Conservation (phyloP, 2,329 filamentous ascomycete genomes). For the Fusarium acutatum region DNA sequence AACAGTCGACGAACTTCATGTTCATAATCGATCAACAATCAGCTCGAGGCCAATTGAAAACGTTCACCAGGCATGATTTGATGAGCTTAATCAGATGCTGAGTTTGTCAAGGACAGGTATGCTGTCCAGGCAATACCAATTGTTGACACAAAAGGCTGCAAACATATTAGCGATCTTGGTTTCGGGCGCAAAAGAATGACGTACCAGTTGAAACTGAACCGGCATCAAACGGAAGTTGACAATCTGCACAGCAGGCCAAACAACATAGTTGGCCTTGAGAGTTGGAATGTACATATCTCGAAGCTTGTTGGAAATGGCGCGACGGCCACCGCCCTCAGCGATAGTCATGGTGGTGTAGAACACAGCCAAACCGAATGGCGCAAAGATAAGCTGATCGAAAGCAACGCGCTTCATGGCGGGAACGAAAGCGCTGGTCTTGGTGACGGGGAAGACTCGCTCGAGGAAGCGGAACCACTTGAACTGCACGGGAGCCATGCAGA, state of each 20-base stretch:
- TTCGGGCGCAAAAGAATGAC: conserved; percentile 46
- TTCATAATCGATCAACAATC: not conserved
- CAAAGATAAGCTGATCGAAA: conserved; percentile 92
- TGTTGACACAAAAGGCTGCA: conserved; percentile 91
- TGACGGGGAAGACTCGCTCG: conserved; percentile 82
- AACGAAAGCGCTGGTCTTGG: conserved; percentile 75
- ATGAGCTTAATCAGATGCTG: conserved; percentile 69
- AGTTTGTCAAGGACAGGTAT: conserved; percentile 92
- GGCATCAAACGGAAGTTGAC: conserved; percentile 97
- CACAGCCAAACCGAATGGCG: conserved; percentile 82
- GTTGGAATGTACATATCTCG: conserved; percentile 93
- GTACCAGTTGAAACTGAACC: conserved; percentile 93
- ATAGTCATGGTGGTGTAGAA: conserved; percentile 99
- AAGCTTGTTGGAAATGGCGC: conserved; percentile 84
- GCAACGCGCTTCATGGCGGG: conserved; percentile 90
- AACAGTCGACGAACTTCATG: not conserved
- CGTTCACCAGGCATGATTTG: not conserved
- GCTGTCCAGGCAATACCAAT: conserved; percentile 98
- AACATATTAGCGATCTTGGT: conserved; percentile 4
- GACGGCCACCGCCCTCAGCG: conserved; percentile 86
- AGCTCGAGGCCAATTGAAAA: not conserved
- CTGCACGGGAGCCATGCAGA: conserved; percentile 93
- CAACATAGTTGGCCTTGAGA: conserved; percentile 91
- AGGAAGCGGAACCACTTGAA: conserved; percentile 96
- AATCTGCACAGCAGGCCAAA: conserved; percentile 96